Conservation (phyloP, 2,329 filamentous ascomycete genomes). For the Phialophora verrucosa region DNA sequence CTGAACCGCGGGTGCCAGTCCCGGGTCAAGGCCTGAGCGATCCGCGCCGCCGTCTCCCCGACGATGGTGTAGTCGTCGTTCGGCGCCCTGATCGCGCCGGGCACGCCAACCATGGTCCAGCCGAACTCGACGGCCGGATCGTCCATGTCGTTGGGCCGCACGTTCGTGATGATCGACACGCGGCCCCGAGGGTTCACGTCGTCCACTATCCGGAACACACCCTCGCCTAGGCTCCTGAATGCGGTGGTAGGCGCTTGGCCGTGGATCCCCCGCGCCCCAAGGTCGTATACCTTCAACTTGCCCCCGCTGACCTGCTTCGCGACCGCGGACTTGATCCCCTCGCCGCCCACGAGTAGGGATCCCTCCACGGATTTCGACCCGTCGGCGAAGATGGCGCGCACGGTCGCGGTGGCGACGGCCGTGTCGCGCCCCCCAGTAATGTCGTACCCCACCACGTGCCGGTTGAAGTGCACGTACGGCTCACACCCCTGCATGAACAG, state of each 20-base stretch:
- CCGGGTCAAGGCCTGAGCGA: slow-evolving; percentile 39
- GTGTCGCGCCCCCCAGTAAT: slow-evolving; percentile 46
- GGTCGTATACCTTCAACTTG: slow-evolving; percentile 66
- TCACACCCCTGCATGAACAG: slow-evolving; percentile 65
- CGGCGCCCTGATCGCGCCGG: slow-evolving; percentile 63
- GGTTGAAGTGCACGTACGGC: slow-evolving; percentile 60
- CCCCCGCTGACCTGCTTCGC: slow-evolving; percentile 65
- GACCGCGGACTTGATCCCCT: slow-evolving; percentile 67
- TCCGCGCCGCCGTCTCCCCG: slow-evolving; percentile 49
- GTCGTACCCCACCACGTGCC: slow-evolving; percentile 65
- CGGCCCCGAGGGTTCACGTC: slow-evolving; percentile 53
- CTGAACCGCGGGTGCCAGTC: slow-evolving; percentile 40
- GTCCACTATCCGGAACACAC: slow-evolving; percentile 65
- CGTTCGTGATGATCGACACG: slow-evolving; percentile 67
- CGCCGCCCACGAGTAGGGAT: slow-evolving; percentile 64
- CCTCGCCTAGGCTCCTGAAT: slow-evolving; percentile 67
- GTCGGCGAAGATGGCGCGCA: slow-evolving; percentile 64
- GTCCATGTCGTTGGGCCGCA: slow-evolving; percentile 65
- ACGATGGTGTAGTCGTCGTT: slow-evolving; percentile 66
- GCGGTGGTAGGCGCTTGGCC: slow-evolving; percentile 67
- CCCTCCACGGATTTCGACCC: slow-evolving; percentile 65
- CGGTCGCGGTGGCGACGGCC: slow-evolving; percentile 52
- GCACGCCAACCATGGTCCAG: slow-evolving; percentile 66
- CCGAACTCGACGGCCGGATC: slow-evolving; percentile 64
- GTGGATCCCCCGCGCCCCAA: slow-evolving; percentile 68